Evolutionary conservation across 129 eudicot genomes (phyloP), one percentile per base, ranked within the genome.

Genomic region (Flaveria linearis): DNA sequence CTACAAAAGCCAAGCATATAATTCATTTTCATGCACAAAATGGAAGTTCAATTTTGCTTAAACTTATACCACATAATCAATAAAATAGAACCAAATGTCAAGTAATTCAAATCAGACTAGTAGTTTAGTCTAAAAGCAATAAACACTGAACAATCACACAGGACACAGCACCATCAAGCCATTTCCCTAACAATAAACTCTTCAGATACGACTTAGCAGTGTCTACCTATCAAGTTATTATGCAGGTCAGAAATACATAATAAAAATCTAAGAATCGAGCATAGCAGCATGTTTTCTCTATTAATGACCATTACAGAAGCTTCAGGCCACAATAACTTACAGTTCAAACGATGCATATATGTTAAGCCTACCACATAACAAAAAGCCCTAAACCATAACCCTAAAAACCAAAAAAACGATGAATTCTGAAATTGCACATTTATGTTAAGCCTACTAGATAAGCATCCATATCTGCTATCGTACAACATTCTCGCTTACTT

Each of bases 21-120:
- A 26, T 71, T 71, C 63, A 71, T 1, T 15, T 62, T 62, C 4
- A 61, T 9, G 9, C 58, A 42, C 30, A 74, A 9, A 74, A 74
- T 1, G 9, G 46, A 25, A 74, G 10, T 39, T 43, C 23, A 41
- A 9, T 42, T 9, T 7, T 20, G 9, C 51, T 52, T 67, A 41
- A 33, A 9, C 15, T 0, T 55, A 39, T 60, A 12, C 42, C 1
- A 61, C 70, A 26, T 2, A 61, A 45, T 58, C n/a, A 6, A 62
- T 16, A 74, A 39, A 39, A 42, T 16, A 2, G 11, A 46, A 33
- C 70, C 25, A 69, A 13, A 2, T 5, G 2, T 47, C 13, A 45
- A 61, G 42, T 52, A 51, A 7, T 15, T 51, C 12, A 7, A 15
- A 30, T 71, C 41, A 17, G n/a, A 71, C 15, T 51, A 52, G 76